phyloP scores from a whole-genome alignment of 1,284 basidiomycete species.

The Austropuccinia psidii region DNA sequence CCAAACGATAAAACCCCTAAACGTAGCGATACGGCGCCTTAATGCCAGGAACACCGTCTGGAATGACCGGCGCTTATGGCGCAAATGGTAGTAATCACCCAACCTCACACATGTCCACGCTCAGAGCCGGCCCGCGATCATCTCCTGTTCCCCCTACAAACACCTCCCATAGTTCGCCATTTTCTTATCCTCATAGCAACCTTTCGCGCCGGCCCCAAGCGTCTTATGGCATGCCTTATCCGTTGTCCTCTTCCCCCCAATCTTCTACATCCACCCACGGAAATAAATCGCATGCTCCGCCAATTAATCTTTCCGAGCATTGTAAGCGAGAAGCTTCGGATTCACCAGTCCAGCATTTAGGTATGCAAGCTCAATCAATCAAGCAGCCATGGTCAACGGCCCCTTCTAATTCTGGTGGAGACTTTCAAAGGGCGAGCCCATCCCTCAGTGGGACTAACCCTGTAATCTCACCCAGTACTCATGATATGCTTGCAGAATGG shows the following conservation, averaged over 20 bases:
- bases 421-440: not conserved
- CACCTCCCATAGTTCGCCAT: not conserved
- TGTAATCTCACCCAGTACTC: not conserved
- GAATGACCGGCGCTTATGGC: not conserved
- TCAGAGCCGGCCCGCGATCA: not conserved
- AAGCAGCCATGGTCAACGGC: constrained; percentile 3
- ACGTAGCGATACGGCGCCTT: constrained; percentile 29
- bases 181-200: not conserved
- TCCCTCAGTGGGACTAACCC: not conserved
- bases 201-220: not conserved
- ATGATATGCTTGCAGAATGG: constrained; percentile 27
- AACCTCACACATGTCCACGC: not conserved
- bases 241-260: constrained; percentile 18
- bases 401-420: not conserved
- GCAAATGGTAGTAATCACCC: not conserved
- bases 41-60: constrained; percentile 13
- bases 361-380: not conserved
- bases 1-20: not conserved
- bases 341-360: constrained; percentile 26
- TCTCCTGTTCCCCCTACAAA: not conserved
- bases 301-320: constrained; percentile 5
- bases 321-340: constrained; percentile 10
- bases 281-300: not conserved
- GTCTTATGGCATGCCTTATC: constrained; percentile 15
- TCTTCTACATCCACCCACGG: constrained; percentile 6